Base-by-base conservation (phyloP, 2,329 filamentous ascomycete genomes). In the Dactylellina sp. region DNA sequence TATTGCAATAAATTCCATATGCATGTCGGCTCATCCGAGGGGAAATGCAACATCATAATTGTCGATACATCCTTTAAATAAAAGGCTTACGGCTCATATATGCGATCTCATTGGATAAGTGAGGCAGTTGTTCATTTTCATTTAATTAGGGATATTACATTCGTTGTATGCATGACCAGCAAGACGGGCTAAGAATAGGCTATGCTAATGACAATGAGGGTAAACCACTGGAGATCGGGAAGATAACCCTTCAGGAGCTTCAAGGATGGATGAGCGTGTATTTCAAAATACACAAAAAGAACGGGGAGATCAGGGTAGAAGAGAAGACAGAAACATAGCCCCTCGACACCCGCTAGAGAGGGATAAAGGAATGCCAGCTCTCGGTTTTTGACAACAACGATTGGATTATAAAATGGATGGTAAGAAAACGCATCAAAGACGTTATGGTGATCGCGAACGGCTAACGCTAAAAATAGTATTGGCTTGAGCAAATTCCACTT, bases 201-300 rank as follows among this genome's bases (percentile, higher is more conserved):
- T 46, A 37, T 68, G 44, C 53, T 68, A 60, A 49, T 47, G 20
- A 68, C 25, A 46, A 68, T 68, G 25, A 16, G 46, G 46, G 44
- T 52, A 53, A 52, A 25, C 28, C 37, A 22, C 28, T 39, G 53
- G 55, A 60, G 46, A 68, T 46, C 46, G 24, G 28, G 53, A 60
- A 18, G 39, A 59, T 12, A n/a, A n/a, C n/a, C n/a, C n/a, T n/a
- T n/a, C n/a, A 35, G 7, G 22, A 9, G n/a, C 32, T 11, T 42
- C 9, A 35, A 42, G 4, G n/a, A 7, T 28, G 24, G 28, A 53
- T 37, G 11, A 53, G 14, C 11, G 14, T 39, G 22, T 24, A 7
- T 56, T 56, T 24, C 11, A 22, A 35, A 24, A 57, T 32, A 9
- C 28, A n/a, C n/a, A n/a, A n/a, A n/a, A n/a, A n/a, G n/a, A n/a